Base-by-base conservation (phyloP, 176 grass and related monocot genomes). In the Zoysia japonica region DNA sequence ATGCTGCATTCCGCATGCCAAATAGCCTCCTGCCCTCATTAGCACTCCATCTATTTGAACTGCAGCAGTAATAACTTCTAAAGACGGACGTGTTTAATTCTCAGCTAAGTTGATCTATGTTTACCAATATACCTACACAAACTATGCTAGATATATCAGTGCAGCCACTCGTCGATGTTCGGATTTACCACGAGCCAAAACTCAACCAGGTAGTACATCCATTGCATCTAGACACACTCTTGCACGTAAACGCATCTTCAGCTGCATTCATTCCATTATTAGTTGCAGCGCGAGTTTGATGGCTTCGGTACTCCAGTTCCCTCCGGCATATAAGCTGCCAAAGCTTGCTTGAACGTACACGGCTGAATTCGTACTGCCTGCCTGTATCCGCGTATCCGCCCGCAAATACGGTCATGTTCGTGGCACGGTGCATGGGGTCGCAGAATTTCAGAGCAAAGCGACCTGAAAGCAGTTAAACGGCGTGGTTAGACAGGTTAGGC, bases 371-470 rank as follows among this genome's bases (percentile, higher is more conserved):
- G 17, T 86, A n/a, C 44, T 37, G n/a, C 60, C 7, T 54, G 28
- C 28, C 28, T 28, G 28, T 28, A 28, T 28, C 28, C 28, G 28
- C 28, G 28, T 57, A 78, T 59, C 5, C 11, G 59, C 47, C 67
- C 72, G 57, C 7, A 65, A 82, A 71, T 47, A 43, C 36, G 80
- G 75, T 0, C 46, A 35, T 6, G 51, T 87, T 78, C 80, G 55
- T 2, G 47, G 0, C 28, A 28, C 28, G 0, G 11, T 55, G 62
- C 14, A 71, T 28, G 36, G 65, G 6, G 1, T n/a, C 17, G 44
- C 54, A 17, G 11, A 7, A 66, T 62, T 84, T 61, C 38, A 3
- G 20, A 51, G 43, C 37, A 77, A 70, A 62, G 17, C 47, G 53
- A 42, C 36, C 35, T 2, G 56, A 60, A 60, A 19, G 56, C 10